Base-by-base conservation (phyloP, 192 early-diverging fungal genomes). In the Rhizophlyctis rosea region DNA sequence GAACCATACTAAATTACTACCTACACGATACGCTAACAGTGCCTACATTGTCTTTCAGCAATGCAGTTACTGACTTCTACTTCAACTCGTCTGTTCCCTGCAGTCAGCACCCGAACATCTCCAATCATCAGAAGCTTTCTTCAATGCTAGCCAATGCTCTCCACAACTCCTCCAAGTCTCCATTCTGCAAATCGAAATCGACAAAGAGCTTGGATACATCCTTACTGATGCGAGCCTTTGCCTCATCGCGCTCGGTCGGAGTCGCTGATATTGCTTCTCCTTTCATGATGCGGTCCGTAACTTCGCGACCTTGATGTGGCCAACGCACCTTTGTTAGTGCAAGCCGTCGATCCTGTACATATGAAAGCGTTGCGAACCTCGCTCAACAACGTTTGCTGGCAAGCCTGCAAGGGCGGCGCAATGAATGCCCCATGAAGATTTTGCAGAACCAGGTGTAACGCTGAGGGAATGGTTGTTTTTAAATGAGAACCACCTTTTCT, bases 341-440 rank as follows among this genome's bases (percentile, higher is more conserved):
- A 14, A 21, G 14, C 55, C 1, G 29, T 4, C 9, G 60, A 64
- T 56, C 62, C 55, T 18, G 18, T n/a, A 57, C n/a, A 32, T 14
- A 59, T 13, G 34, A 16, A 33, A 61, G 39, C 7, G 18, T 44
- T 44, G 16, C 23, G 32, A 32, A 79, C 79, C 76, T 69, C 76
- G 24, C 21, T 66, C 31, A 7, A 80, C 18, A 9, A 78, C 68
- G 14, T 47, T 5, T 3, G 59, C 61, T 0, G 70, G 68, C 4
- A 81, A 53, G 5, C 76, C 74, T 0, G 79, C 79, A n/a, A 81
- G 57, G 24, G 65, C 65, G 1, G 79, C 79, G 57, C 76, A 79
- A 51, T 78, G 67, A 16, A 76, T 39, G 44, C 79, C 79, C 44
- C 70, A 70, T 9, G 79, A 81, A 4, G 64, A 55, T 7, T 21